phyloP scores from a whole-genome alignment of 805 yeast genomes.

The Blastobotrys americana region DNA sequence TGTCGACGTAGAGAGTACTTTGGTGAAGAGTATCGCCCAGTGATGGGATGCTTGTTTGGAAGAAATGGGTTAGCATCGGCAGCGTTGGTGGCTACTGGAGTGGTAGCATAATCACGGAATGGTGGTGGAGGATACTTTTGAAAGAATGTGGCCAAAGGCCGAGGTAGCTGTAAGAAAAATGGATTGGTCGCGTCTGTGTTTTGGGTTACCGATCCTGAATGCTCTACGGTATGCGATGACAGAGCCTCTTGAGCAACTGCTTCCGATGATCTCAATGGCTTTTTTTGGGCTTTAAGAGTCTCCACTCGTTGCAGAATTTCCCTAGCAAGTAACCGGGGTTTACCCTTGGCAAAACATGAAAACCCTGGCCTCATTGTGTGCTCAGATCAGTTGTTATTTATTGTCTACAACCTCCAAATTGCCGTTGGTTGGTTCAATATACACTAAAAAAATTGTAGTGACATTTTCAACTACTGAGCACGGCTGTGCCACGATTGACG shows the following conservation, averaged over 20 bases:
- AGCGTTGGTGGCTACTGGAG: conserved; percentile 59
- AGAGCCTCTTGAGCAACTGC: conserved; percentile 3
- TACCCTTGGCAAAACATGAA: conserved; percentile 9
- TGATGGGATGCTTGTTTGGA: conserved; percentile 76
- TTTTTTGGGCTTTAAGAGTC: conserved; percentile 5
- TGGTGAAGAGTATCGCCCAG: conserved; percentile 71
- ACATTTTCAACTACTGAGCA: too few species aligned
- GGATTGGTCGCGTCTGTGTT: conserved; percentile 18
- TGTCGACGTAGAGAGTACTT: conserved; percentile 74
- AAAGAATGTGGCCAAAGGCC: conserved; percentile 64
- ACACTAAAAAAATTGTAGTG: too few species aligned
- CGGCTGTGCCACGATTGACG: too few species aligned
- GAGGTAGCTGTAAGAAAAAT: conserved; percentile 57
- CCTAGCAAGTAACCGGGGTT: conserved; percentile 24
- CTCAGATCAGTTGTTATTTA: too few species aligned
- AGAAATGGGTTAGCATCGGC: conserved; percentile 78
- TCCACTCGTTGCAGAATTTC: conserved; percentile 22
- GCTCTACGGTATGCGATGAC: not conserved
- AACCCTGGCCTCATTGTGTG: too few species aligned
- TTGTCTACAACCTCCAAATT: too few species aligned
- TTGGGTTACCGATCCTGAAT: conserved; percentile 4
- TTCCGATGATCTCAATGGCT: not conserved
- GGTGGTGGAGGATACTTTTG: conserved; percentile 79
- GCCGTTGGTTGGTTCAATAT: too few species aligned
- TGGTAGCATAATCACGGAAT: conserved; percentile 54